Base-by-base conservation (phyloP, 768 basidiomycete species). In the Amanita thiersii region DNA sequence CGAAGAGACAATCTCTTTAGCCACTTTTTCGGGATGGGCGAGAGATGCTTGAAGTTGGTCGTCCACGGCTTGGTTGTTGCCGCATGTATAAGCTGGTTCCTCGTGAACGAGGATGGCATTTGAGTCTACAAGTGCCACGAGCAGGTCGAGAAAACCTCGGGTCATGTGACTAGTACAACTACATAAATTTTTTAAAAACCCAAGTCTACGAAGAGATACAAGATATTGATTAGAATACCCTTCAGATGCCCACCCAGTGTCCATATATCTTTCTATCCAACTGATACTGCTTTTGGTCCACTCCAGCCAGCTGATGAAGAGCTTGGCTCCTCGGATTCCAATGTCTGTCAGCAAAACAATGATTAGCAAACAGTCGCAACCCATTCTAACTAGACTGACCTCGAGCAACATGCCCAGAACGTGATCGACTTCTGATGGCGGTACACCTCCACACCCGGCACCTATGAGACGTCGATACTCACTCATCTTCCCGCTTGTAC, bases 381-480 rank as follows among this genome's bases (percentile, higher is more conserved):
- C 7, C 7, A 21, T 8, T 17, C 18, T 21, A 47, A 39, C 26
- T 12, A 35, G 17, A 54, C 73, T 39, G 48, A 86, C 87, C 76
- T 94, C 89, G 12, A 92, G 69, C 30, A 98, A 63, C 71, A 86
- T 84, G 18, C 77, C 79, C 46, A 96, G 69, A 3, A 92, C 81
- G 46, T 77, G 75, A 53, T 97, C 93, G 26, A 97, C 86, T 47
- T 97, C 92, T n/a, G 77, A 69, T 1, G 85, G 78, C 2, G 83
- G 75, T 21, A 92, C 74, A 0, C 88, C 86, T 17, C 90, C 90
- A 63, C 89, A 94, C 0, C 89, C 92, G 11, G 89, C 81, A 23
- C 85, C 83, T 52, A 99, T 92, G 39, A 99, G 60, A 47, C 82
- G 70, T 51, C 92, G 69, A 58, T 97, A 99, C 50, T 93, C 86